Conservation (phyloP, 2,329 filamentous ascomycete species). For the Penicillium glabrum region DNA sequence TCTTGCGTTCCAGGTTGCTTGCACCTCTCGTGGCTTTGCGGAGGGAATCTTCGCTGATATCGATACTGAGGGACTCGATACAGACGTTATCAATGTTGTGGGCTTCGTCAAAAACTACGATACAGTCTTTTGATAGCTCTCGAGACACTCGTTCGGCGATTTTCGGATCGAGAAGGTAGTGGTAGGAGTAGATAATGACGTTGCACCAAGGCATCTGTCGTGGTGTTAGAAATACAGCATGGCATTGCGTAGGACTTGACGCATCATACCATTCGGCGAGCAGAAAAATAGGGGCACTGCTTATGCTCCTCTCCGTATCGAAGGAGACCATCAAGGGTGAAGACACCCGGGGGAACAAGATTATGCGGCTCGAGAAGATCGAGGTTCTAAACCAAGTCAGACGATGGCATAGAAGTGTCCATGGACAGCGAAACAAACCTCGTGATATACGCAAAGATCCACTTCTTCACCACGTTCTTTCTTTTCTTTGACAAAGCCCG, state of each 20-base stretch:
- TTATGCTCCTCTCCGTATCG: constrained; percentile 93
- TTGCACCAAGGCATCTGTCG: constrained; percentile 94
- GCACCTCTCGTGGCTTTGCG: constrained; percentile 88
- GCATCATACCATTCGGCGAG: constrained; percentile 75
- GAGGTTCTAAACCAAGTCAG: constrained; percentile 64
- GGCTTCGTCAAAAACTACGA: constrained; percentile 97
- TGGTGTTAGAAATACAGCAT: constrained; percentile 19
- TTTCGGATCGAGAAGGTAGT: constrained; percentile 96
- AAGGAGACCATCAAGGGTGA: constrained; percentile 87
- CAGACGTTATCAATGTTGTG: constrained; percentile 99
- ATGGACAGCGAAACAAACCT: constrained; percentile 53
- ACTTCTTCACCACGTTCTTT: constrained; percentile 94
- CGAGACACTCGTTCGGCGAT: constrained; percentile 94
- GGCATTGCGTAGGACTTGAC: background rate
- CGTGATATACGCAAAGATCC: constrained; percentile 92
- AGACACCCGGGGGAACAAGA: constrained; percentile 89
- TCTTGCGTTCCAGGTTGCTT: constrained; percentile 85
- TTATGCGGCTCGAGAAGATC: constrained; percentile 94
- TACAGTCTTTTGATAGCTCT: constrained; percentile 96
- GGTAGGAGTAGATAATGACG: constrained; percentile 99
- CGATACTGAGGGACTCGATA: constrained; percentile 95
- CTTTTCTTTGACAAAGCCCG: constrained; percentile 96
- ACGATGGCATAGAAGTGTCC: background rate
- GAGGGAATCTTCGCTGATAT: constrained; percentile 92
- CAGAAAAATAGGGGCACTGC: constrained; percentile 97